Base-by-base conservation (phyloP, 495 filamentous ascomycete genomes). In the Neurospora pannonica region DNA sequence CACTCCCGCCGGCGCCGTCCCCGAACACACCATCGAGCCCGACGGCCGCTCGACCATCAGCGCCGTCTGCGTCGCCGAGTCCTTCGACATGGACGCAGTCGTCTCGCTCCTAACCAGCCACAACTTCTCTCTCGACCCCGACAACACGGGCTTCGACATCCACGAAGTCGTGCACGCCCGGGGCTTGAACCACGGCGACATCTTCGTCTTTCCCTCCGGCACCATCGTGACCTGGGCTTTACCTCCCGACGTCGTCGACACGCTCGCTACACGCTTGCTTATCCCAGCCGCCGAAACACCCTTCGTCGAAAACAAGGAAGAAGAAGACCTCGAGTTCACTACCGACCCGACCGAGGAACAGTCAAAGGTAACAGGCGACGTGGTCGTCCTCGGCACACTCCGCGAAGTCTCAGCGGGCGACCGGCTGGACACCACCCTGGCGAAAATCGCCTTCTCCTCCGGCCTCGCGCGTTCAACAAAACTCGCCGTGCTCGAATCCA, bases 201-300 rank as follows among this genome's bases (percentile, higher is more conserved):
- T 98, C 17, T 98, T 98, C 76, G 90, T 99, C n/a, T 99, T 99
- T 77, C 94, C 96, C 6, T 97, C 95, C 1, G 96, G 96, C 4
- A 97, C 94, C n/a, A 89, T 98, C 5, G 96, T 98, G 10, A 89
- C 93, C 38, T 99, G 96, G 96, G 90, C 90, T 8, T 86, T 97
- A 3, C 90, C 92, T 0, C 86, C 93, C 71, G 88, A 89, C 38
- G 88, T 92, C 24, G 90, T 92, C 15, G 88, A 87, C 19, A 88
- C 88, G 34, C 83, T 98, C n/a, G 91, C 95, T 4, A 91, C 91
- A 87, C 86, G 71, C 91, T 91, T 40, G 5, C 83, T 97, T 8
- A 85, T 92, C 1, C 89, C 90, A 0, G 94, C 95, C 1, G 94
- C 95, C 5, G 88, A 90, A 73, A 86, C 88, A n/a, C 88, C 93